Conservation (phyloP, 257 asterid genomes). For the Vinca minor region DNA sequence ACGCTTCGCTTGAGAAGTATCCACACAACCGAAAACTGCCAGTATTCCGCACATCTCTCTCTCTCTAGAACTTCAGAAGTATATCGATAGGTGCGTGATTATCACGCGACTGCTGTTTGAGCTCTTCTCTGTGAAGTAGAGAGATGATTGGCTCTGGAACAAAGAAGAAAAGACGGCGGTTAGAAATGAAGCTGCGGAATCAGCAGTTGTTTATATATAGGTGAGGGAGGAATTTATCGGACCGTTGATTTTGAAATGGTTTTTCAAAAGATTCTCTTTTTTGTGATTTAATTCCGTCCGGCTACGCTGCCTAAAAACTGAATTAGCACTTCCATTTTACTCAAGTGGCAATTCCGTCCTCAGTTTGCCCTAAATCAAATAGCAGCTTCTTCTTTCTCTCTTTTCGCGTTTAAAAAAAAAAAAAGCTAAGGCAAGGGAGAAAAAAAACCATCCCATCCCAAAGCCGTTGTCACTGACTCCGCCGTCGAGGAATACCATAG, state of each 20-base stretch:
- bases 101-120: neutral
- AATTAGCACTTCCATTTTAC: too few relatives aligned
- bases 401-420: too few relatives aligned
- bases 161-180: slow-evolving; percentile 16
- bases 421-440: too few relatives aligned
- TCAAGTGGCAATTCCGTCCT: too few relatives aligned
- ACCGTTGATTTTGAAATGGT: slow-evolving; percentile 15
- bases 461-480: too few relatives aligned
- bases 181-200: slow-evolving; percentile 23
- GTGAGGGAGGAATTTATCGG: neutral
- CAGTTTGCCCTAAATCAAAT: too few relatives aligned
- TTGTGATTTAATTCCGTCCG: slow-evolving; percentile 1
- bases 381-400: too few relatives aligned
- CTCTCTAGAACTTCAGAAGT: slow-evolving; percentile 8
- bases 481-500: too few relatives aligned
- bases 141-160: slow-evolving; percentile 3
- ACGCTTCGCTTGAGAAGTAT: slow-evolving; percentile 71
- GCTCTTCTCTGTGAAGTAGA: neutral
- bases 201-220: neutral
- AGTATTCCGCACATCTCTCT: slow-evolving; percentile 89
- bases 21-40: slow-evolving; percentile 80
- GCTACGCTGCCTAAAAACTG: too few relatives aligned
- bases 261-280: slow-evolving; percentile 20
- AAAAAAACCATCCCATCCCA: too few relatives aligned
- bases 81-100: slow-evolving; percentile 7